Percentiles rank a stretch among this genome's conserved stretches.
Evolutionary conservation across 371 early-diverging fungal genomes (phyloP).

Genomic region (Coemansia sp.): DNA sequence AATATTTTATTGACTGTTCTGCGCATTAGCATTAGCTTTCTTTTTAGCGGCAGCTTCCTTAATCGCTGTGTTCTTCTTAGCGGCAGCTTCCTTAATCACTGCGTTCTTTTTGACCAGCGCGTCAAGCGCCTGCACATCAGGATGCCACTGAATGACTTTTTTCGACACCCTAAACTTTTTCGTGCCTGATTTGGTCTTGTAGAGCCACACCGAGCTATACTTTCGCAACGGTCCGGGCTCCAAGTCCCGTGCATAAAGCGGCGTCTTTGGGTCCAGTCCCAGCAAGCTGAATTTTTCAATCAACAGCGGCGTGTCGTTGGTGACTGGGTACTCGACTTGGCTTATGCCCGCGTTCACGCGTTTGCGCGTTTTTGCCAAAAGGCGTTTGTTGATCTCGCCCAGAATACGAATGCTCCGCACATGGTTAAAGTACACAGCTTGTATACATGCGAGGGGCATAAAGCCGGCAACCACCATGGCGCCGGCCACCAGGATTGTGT

Average conservation of each 20-base stretch:
- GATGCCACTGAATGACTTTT: conserved; percentile 38
- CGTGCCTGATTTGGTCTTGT: conserved; percentile 1
- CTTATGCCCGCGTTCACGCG: conserved; percentile 16
- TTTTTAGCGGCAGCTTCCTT: conserved; percentile 5
- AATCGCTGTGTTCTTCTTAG: conserved; percentile 15
- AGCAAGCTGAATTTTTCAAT: conserved; percentile 29
- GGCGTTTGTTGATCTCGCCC: conserved; percentile 22
- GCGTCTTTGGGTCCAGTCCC: conserved; percentile 23
- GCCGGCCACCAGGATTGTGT: conserved; percentile 27
- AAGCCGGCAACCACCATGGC: conserved; percentile 31
- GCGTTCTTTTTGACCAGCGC: conserved; percentile 29
- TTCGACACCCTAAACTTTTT: conserved; percentile 28
- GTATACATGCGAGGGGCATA: conserved; percentile 28
- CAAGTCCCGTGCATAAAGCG: conserved; percentile 33
- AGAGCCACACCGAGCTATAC: conserved; percentile 36
- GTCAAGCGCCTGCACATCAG: conserved; percentile 37
- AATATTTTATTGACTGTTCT: not conserved
- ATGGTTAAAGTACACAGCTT: conserved; percentile 36
- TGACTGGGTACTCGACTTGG: conserved; percentile 44
- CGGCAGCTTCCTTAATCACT: not conserved
- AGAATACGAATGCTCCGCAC: conserved; percentile 38
- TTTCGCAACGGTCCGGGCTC: conserved; percentile 28
- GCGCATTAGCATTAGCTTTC: conserved; percentile 7
- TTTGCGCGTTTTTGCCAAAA: conserved; percentile 6
- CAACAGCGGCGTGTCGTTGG: conserved; percentile 29